Base-by-base conservation (phyloP, 441 rosid species). In the Populus hybrid region DNA sequence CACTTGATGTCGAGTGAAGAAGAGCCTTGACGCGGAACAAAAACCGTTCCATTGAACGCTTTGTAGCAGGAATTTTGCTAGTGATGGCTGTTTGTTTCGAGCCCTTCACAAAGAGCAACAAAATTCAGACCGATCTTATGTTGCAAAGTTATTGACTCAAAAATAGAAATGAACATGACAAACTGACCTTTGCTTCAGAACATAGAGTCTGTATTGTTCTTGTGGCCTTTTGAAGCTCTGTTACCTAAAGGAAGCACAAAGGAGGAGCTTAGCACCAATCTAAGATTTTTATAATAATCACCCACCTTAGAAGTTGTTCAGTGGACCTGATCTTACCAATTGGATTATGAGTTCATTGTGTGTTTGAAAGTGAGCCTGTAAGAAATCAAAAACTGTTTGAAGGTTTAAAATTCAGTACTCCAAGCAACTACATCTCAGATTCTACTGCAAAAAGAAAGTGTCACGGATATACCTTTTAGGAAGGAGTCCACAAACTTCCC, bases 131-230 rank as follows among this genome's bases (percentile, higher is more conserved):
- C 66, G 67, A 24, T 50, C 23, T 38, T 34, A 65, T 23, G 16
- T 65, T 74, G 70, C 23, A 71, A 9, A 42, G 34, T 70, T 50
- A 36, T 16, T 16, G 67, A 67, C 75, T 57, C 26, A 63, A 61
- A 72, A 77, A 24, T 50, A 75, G 69, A 36, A 50, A 57, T 23
- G 69, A 20, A 69, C 46, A 59, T n/a, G 59, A 30, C 35, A 67
- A n/a, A 78, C 86, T 82, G 78, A 94, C 97, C 93, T 94, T 94
- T 78, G 97, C 98, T 86, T 94, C 96, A 71, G 94, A 92, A 83
- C 97, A 94, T 16, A 92, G 71, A 72, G 97, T 90, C 88, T 94
- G 98, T 80, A 92, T 86, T 38, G 93, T 92, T 86, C 96, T 87
- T 76, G 96, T 94, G 67, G 94, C 98, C 85, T 89, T 92, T 75